These are phyloP conservation scores for Lathyrus aphaca DNA, from an alignment of 306 rosid genomes.

Conservation along the genomic window DNA sequence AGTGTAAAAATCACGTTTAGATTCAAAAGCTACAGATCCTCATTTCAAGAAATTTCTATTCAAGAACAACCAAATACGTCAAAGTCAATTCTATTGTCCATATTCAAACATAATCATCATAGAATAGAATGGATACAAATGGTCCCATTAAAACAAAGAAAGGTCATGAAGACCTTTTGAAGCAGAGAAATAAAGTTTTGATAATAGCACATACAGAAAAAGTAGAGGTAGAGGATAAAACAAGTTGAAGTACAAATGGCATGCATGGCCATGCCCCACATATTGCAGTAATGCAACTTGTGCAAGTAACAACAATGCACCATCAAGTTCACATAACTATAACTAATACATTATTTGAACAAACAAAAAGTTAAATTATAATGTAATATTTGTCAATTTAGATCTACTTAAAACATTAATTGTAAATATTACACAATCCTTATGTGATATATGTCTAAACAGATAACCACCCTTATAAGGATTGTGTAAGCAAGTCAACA, in stretches of 20 bases:
- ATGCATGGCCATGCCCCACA: constrained; percentile 29
- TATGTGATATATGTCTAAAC: not conserved
- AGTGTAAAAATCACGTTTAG: too few relatives aligned
- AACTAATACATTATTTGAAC: constrained; percentile 4
- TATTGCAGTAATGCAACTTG: constrained; percentile 31
- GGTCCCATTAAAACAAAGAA: not conserved
- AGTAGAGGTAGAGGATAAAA: constrained; percentile 40
- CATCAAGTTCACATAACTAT: constrained; percentile 7
- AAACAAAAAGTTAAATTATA: not conserved
- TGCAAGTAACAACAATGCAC: constrained; percentile 22
- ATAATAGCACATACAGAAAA: constrained; percentile 31
- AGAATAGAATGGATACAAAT: not conserved
- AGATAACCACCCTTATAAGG: too few relatives aligned
- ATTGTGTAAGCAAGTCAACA: constrained; percentile 13
- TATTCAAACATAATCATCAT: too few relatives aligned
- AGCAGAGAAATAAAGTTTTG: constrained; percentile 27
- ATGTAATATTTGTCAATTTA: not conserved
- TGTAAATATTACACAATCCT: not conserved
- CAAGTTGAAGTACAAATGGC: constrained; percentile 30
- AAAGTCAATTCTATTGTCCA: too few relatives aligned
- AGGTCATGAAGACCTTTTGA: constrained; percentile 13
- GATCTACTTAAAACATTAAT: not conserved
- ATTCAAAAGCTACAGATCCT: too few relatives aligned
- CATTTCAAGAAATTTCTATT: too few relatives aligned
- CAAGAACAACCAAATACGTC: too few relatives aligned